Base-by-base conservation (phyloP, 352 stramenopile genomes). In the Phytophthora pseudosyringae region DNA sequence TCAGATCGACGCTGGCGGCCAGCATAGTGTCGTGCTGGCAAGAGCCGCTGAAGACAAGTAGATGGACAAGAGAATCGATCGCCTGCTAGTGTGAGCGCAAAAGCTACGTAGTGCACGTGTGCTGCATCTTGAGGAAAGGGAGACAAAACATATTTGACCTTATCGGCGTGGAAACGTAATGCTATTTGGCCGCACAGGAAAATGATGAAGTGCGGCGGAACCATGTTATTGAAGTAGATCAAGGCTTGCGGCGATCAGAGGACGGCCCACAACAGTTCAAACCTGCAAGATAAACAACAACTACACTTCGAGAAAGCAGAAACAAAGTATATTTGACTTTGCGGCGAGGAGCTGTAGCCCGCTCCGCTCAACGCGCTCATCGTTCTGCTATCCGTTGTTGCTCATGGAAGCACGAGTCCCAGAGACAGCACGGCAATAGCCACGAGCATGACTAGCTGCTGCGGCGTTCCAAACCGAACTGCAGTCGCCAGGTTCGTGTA, bases 11-110 rank as follows among this genome's bases (percentile, higher is more conserved):
- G 91, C 87, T 51, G 92, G 92, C 25, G 92, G 91, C 4, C 90
- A 97, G 71, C 92, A 98, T 66, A 96, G 76, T 44, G 86, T 83
- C 3, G 75, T 97, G 40, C 59, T 97, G 43, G 88, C 83, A 64
- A 55, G 44, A 52, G 31, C n/a, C 8, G 15, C 16, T n/a, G 32
- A 70, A 16, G 44, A 69, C 15, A 50, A 69, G 55, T 69, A 60
- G 40, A 33, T 39, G 45, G 36, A 29, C 45, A 33, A 52, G 28
- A 52, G 15, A 51, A 39, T 39, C 31, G 8, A 38, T 32, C 32
- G 16, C 57, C 15, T 53, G 33, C 33, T 48, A 7, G 7, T 67
- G 50, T 53, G 11, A 60, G 33, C 25, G 56, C 21, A 16, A 53
- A 26, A 47, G 41, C 41, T 53, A 38, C 47, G 38, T 57, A 52